Percentiles rank a stretch among this genome's conserved stretches.
These are phyloP conservation scores for Chlorella vulgaris DNA, from an alignment of 139 green algal genomes.

Conservation along the genomic window DNA sequence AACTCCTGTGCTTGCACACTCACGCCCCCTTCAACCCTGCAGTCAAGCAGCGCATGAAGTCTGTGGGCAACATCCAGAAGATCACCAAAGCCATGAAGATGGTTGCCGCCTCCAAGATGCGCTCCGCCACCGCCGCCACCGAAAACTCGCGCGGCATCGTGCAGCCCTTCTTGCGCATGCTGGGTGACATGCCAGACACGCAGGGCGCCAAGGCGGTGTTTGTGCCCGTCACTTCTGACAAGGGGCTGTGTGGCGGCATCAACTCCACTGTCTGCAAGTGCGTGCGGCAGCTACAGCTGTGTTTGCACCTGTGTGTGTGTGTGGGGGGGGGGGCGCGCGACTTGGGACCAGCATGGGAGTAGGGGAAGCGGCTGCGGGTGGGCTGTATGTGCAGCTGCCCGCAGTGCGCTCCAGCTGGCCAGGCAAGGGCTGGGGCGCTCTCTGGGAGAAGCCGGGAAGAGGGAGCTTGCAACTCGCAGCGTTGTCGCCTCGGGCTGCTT, in stretches of 20 bases:
- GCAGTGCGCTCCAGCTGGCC: too few species aligned
- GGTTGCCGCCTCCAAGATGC: slow-evolving; percentile 99
- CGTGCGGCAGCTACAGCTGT: not conserved
- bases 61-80: slow-evolving; percentile 98
- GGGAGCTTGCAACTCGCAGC: too few species aligned
- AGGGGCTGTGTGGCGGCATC: slow-evolving; percentile 97
- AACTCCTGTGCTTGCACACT: too few species aligned
- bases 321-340: too few species aligned
- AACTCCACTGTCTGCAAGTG: slow-evolving; percentile 94
- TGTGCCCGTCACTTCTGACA: slow-evolving; percentile 91
- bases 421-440: too few species aligned
- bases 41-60: slow-evolving; percentile 97
- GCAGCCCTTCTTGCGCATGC: slow-evolving; percentile 82
- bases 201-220: slow-evolving; percentile 75
- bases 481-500: too few species aligned
- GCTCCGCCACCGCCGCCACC: slow-evolving; percentile 78
- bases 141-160: slow-evolving; percentile 85
- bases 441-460: too few species aligned
- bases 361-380: too few species aligned
- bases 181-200: slow-evolving; percentile 87
- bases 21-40: slow-evolving; percentile 18
- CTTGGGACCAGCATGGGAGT: too few species aligned
- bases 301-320: not conserved
- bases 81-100: slow-evolving; percentile 99
- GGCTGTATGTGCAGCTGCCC: too few species aligned